Percentiles rank a stretch among this genome's conserved stretches.
Evolutionary conservation across 2,329 filamentous ascomycete species (phyloP).

Genomic region (Microdochium bolleyi): DNA sequence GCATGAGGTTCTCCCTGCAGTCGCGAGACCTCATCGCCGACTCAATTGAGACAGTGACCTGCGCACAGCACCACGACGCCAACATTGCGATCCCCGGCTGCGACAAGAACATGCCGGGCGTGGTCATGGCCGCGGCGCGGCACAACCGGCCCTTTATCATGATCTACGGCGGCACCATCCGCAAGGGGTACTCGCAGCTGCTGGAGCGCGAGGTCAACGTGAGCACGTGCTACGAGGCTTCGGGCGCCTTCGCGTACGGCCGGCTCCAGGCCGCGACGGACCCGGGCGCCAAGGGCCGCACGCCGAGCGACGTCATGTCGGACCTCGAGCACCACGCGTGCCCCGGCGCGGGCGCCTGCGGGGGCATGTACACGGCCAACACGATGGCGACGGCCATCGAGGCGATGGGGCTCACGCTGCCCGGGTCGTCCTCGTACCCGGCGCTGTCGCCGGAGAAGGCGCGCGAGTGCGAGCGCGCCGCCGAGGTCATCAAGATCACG

Average conservation of each 20-base stretch:
- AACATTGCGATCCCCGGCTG: slow-evolving; percentile 91
- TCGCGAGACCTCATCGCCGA: slow-evolving; percentile 90
- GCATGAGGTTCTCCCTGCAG: slow-evolving; percentile 91
- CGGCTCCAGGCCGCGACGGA: slow-evolving; percentile 62
- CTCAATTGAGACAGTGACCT: slow-evolving; percentile 87
- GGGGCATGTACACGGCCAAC: slow-evolving; percentile 90
- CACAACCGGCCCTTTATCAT: slow-evolving; percentile 91
- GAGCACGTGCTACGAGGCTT: slow-evolving; percentile 79
- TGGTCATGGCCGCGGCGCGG: slow-evolving; percentile 81
- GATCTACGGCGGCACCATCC: slow-evolving; percentile 91
- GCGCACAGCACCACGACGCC: slow-evolving; percentile 85
- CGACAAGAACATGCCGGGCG: slow-evolving; percentile 97
- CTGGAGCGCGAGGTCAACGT: slow-evolving; percentile 80
- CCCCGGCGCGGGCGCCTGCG: slow-evolving; percentile 65
- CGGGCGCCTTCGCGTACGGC: slow-evolving; percentile 74
- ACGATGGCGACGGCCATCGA: slow-evolving; percentile 90
- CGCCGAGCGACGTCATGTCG: slow-evolving; percentile 69
- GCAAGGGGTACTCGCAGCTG: slow-evolving; percentile 73
- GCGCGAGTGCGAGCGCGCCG: slow-evolving; percentile 77
- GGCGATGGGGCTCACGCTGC: slow-evolving; percentile 75
- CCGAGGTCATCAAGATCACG: slow-evolving; percentile 67
- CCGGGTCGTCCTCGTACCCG: slow-evolving; percentile 77
- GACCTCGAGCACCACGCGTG: slow-evolving; percentile 78
- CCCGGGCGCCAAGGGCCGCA: slow-evolving; percentile 55
- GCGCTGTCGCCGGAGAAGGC: slow-evolving; percentile 76